Evolutionary conservation across 257 asterid genomes (phyloP), one percentile per base, ranked within the genome.

Genomic region (Sherardia arvensis): DNA sequence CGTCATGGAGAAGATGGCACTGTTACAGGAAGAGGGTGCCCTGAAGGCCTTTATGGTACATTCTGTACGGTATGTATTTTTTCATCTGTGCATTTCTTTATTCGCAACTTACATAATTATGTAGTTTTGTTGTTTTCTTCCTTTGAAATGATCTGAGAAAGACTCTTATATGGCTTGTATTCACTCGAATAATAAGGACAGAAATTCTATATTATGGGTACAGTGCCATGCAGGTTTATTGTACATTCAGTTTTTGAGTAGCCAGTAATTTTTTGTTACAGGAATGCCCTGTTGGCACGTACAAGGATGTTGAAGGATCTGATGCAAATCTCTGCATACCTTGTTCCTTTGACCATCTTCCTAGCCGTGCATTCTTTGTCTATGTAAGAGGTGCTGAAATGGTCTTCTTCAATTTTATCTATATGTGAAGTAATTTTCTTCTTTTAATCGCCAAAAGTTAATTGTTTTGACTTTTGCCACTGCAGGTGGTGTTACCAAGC

Each of bases 251-350:
- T 15, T 62, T n/a, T 20, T 20, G 15, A 17, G 7, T 14, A 21
- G 11, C 5, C 15, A 18, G 21, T 33, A 21, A 40, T 30, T 23
- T 12, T 17, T 23, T n/a, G n/a, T n/a, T 47, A 9, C 70, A 90
- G 97, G 97, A 90, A 79, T 90, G 97, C 80, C 94, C 91, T 66
- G 77, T 81, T 74, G 96, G 96, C 72, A 90, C 93, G 10, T 87
- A 85, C 77, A 87, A 90, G 76, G 84, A 80, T 70, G 80, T 53
- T 69, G 95, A 82, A 82, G 97, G 97, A 71, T 90, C 97, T 64
- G 91, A 87, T 75, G 76, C 78, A 32, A 70, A 71, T 73, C 93
- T 90, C 68, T 90, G 97, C 81, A 75, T 53, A 71, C 80, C 87
- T 69, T 90, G 97, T 72, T 71, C 96, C 56, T 76, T 83, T 34